These are phyloP conservation scores for Mycena pura DNA, from an alignment of 768 basidiomycete genomes.

Conservation along the genomic window DNA sequence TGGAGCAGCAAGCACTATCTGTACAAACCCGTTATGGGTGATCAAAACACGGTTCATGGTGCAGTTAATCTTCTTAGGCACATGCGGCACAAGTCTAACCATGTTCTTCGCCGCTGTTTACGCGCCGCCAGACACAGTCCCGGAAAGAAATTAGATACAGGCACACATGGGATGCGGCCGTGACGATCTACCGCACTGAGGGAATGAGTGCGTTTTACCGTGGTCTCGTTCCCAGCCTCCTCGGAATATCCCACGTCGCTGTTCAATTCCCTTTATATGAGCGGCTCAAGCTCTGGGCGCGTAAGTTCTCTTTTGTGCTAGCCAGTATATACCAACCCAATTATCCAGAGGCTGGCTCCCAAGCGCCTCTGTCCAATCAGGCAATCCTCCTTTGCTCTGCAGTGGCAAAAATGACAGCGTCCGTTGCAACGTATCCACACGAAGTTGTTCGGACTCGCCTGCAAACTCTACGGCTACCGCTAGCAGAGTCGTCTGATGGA, in stretches of 20 bases:
- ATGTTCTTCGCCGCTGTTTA: constrained; percentile 13
- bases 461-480: constrained; percentile 81
- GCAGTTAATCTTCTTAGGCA: constrained; percentile 21
- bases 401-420: constrained; percentile 95
- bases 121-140: constrained; percentile 75
- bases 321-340: background rate
- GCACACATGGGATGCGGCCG: constrained; percentile 89
- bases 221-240: constrained; percentile 88
- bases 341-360: constrained; percentile 50
- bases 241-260: constrained; percentile 94
- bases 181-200: constrained; percentile 89
- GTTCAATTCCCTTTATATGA: constrained; percentile 99
- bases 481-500: constrained; percentile 67
- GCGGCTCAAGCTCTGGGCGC: constrained; percentile 82
- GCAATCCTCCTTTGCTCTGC: constrained; percentile 90
- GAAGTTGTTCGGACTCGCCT: constrained; percentile 98
- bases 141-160: constrained; percentile 79
- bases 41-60: constrained; percentile 99
- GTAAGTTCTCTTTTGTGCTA: constrained; percentile 59
- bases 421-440: constrained; percentile 95
- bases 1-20: constrained; percentile 90
- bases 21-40: constrained; percentile 97
- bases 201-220: constrained; percentile 92
- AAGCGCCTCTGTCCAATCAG: constrained; percentile 58
- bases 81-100: constrained; percentile 1